Evolutionary conservation across 306 rosid genomes (phyloP).

Genomic region (Trichosanthes truncata): DNA sequence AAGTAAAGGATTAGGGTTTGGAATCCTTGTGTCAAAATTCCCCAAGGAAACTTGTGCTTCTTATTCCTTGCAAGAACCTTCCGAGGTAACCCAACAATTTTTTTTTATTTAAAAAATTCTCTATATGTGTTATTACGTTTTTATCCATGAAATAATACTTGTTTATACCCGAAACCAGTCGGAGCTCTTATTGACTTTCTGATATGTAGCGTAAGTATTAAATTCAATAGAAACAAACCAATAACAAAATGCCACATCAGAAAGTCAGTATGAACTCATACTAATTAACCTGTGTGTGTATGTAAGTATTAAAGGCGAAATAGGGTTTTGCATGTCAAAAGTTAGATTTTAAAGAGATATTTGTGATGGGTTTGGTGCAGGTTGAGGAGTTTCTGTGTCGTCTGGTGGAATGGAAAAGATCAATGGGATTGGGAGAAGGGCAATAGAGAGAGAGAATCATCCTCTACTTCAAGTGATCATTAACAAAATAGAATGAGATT

Average conservation of each 20-base stretch:
- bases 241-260: no score
- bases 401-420: slow-evolving; percentile 58
- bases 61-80: slow-evolving; percentile 75
- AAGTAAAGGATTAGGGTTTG: slow-evolving; percentile 67
- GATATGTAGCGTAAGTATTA: no score
- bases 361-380: slow-evolving; percentile 17
- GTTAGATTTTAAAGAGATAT: not conserved
- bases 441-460: not conserved
- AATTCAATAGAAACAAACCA: no score
- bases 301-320: no score
- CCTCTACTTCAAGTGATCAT: not conserved
- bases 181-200: no score
- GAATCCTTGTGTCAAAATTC: slow-evolving; percentile 73
- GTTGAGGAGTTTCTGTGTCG: slow-evolving; percentile 74
- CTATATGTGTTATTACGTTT: not conserved
- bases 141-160: not conserved
- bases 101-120: not conserved
- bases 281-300: no score
- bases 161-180: not conserved
- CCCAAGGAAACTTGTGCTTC: slow-evolving; percentile 88
- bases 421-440: not conserved
- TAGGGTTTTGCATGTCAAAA: no score
- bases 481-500: not conserved
- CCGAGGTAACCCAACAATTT: slow-evolving; percentile 33
- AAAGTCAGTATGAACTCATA: no score